Base-by-base conservation (phyloP, 2,329 filamentous ascomycete genomes). In the Microsporum audouinii region DNA sequence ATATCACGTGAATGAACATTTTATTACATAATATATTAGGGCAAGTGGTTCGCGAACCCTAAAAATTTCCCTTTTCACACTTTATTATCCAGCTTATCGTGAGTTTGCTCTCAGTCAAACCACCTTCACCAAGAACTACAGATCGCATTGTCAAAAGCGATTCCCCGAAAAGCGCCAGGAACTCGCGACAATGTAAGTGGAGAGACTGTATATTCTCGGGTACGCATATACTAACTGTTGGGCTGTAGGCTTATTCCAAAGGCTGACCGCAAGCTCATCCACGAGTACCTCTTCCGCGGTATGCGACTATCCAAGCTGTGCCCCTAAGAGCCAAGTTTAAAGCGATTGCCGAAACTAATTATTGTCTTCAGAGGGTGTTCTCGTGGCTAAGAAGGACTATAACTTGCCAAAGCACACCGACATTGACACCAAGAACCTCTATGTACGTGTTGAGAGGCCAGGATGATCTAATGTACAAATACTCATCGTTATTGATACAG, bases 201-300 rank as follows among this genome's bases (percentile, higher is more conserved):
- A 51, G 1, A 51, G 5, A 36, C 60, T 66, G 61, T 27, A 34
- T 8, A 6, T 33, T 57, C 60, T n/a, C 41, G 45, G 27, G 29
- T 58, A 61, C 47, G 29, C 38, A 38, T 33, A 41, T 17, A 55
- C 51, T 57, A 58, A 33, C 2, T 5, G 7, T 36, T 33, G n/a
- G n/a, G n/a, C n/a, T n/a, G 10, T 71, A 91, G 88, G 94, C 88
- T 99, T 84, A 99, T 99, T 80, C 94, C 94, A 79, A 97, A 97
- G 88, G 88, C 90, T 80, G 94, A 99, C 84, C 91, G 95, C 84
- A 99, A 99, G 89, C 90, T 91, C 88, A 97, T 99, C 83, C 94
- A 99, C 86, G 92, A 92, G 88, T 95, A 92, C 88, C 89, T 99
- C 85, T 95, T 96, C 88, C 87, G 88, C 75, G 89, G 88, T 91